Conservation (phyloP, 495 filamentous ascomycete species). For the Pseudoneurospora amorphoporcata region DNA sequence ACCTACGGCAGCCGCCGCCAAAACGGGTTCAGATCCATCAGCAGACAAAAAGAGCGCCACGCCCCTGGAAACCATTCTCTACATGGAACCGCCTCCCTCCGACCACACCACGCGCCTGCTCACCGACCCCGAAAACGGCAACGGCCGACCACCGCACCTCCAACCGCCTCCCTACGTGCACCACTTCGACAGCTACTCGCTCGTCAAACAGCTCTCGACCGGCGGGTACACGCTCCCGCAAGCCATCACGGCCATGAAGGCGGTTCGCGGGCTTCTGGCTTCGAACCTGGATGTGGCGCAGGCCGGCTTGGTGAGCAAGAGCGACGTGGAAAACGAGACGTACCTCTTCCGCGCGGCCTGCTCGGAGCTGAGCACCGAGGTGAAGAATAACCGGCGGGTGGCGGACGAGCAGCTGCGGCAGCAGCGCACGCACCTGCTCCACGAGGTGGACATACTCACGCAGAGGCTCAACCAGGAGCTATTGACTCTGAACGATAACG, state of each 20-base stretch:
- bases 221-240: slow-evolving; percentile 62
- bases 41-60: slow-evolving; percentile 21
- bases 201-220: slow-evolving; percentile 64
- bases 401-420: slow-evolving; percentile 64
- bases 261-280: slow-evolving; percentile 62
- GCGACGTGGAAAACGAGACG: slow-evolving; percentile 74
- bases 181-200: slow-evolving; percentile 88
- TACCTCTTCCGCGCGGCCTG: slow-evolving; percentile 94
- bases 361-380: slow-evolving; percentile 78
- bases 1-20: not conserved
- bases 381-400: slow-evolving; percentile 48
- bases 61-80: slow-evolving; percentile 56
- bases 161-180: slow-evolving; percentile 74
- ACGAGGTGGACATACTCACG: slow-evolving; percentile 84
- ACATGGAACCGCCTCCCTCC: slow-evolving; percentile 40
- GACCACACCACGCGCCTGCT: slow-evolving; percentile 15
- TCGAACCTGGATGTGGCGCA: slow-evolving; percentile 72
- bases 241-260: slow-evolving; percentile 78
- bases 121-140: not conserved
- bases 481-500: slow-evolving; percentile 69
- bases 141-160: slow-evolving; percentile 42
- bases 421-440: slow-evolving; percentile 74
- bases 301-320: slow-evolving; percentile 63
- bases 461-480: slow-evolving; percentile 77
- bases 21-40: not conserved